Evolutionary conservation across 1,284 basidiomycete species (phyloP).

Genomic region (Hypsizygus ulmarius): DNA sequence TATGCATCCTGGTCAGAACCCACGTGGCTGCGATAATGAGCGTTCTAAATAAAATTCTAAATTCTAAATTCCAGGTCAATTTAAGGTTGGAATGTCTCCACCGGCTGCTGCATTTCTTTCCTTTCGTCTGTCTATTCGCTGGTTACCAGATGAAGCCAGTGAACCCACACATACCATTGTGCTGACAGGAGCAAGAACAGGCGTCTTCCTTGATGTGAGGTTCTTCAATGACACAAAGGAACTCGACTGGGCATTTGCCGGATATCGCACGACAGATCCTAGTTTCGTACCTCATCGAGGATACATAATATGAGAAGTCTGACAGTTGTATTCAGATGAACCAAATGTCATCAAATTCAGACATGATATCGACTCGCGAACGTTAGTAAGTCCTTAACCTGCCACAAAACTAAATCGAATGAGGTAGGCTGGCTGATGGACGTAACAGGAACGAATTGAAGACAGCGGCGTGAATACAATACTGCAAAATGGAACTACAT

Average conservation of each 20-base stretch:
- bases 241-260: slow-evolving; percentile 37
- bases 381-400: slow-evolving; percentile 15
- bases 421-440: not conserved
- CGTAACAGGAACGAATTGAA: slow-evolving; percentile 17
- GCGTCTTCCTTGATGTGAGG: slow-evolving; percentile 32
- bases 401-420: not conserved
- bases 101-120: slow-evolving; percentile 15
- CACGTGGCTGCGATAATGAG: too few species aligned
- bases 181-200: slow-evolving; percentile 25
- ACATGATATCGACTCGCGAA: slow-evolving; percentile 32
- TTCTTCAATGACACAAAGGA: slow-evolving; percentile 25
- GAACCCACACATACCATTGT: slow-evolving; percentile 34
- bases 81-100: not conserved
- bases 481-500: slow-evolving; percentile 26
- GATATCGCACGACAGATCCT: slow-evolving; percentile 27
- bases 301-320: not conserved
- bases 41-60: too few species aligned
- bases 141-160: slow-evolving; percentile 25
- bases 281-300: slow-evolving; percentile 1
- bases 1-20: too few species aligned
- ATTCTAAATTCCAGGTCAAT: too few species aligned
- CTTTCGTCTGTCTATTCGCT: slow-evolving; percentile 30
- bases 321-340: slow-evolving; percentile 7
- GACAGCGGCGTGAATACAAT: slow-evolving; percentile 29
- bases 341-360: slow-evolving; percentile 26